Base-by-base conservation (phyloP, 371 early-diverging fungal genomes). In the Syncephalis plumigaleata region DNA sequence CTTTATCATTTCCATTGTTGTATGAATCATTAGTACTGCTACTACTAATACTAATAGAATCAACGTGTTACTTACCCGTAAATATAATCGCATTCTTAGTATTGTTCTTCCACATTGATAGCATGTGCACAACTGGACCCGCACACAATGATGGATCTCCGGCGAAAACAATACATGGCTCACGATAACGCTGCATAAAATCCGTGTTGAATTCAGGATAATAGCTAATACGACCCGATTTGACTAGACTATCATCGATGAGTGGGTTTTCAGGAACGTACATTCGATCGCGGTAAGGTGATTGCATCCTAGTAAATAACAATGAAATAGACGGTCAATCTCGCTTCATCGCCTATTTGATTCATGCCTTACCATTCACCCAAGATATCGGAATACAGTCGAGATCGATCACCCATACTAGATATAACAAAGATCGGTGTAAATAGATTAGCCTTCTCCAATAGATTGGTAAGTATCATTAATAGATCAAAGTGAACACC, bases 331-430 rank as follows among this genome's bases (percentile, higher is more conserved):
- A 11, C 37, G 9, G 37, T 11, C 11, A 9, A 37, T 37, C 37
- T 9, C 11, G n/a, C 37, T 43, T 43, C 43, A 63, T 39, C 16
- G 49, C 51, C 45, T 64, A 60, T 38, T 64, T 64, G 27, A 46
- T 42, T 39, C 49, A 51, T 64, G 42, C 60, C 46, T 44, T 66
- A 75, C 89, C 90, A 89, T 71, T 89, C 88, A 25, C 84, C 85
- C 51, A 81, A 71, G 51, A 89, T 87, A 55, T 81, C 84, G 9
- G 87, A 81, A 52, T 81, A 81, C 54, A 84, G 75, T 9, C 87
- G 59, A 9, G 87, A 78, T 23, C 67, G 68, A 26, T 84, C 75
- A 1, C 86, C 87, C 8, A 84, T 67, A 0, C 85, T 82, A 17
- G 82, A 81, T 2, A 80, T 66, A 45, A 85, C 66, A 47, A 83